Evolutionary conservation across 352 stramenopile species (phyloP), one percentile per base, ranked within the genome.

Genomic region (Globisporangium carolinianum): DNA sequence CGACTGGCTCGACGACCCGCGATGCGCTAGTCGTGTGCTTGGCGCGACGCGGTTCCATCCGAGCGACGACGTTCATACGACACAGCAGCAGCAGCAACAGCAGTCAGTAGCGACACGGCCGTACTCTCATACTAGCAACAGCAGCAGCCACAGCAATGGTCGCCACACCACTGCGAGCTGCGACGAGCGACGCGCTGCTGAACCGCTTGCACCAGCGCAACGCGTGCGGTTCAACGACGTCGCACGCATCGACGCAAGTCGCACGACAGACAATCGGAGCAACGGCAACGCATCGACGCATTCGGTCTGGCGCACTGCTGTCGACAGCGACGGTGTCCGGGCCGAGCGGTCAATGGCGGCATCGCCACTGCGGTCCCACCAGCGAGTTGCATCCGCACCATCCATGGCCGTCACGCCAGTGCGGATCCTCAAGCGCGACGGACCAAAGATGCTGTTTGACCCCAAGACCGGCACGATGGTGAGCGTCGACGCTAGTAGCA

Each of bases 401-500:
- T 10, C 15, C 11, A n/a, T 17, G 14, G 5, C 51, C 14, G 50
- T 12, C 53, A 15, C 39, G 32, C 68, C 72, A 17, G 57, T 89
- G 43, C 69, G 83, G 24, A 72, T 89, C 36, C 47, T 93, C 47
- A 76, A 86, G 57, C 72, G 81, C 56, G 52, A 63, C 47, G 65
- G 65, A 2, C 69, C 79, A 37, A 80, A 82, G 39, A 85, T 89
- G 76, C 61, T 91, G 4, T 90, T 88, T 65, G 79, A 91, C 41
- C 82, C 72, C 1, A 89, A 84, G 57, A 87, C 67, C 12, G 82
- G 76, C 3, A 61, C 24, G 11, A 83, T 89, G 76, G 62, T 91
- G 17, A 75, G 63, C 42, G 76, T 63, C 0, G 64, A 77, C 45
- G 11, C 42, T 17, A 35, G 45, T 32, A 35, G 15, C 45, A 6